Percentiles rank a stretch among this genome's conserved stretches.
Evolutionary conservation across 495 filamentous ascomycete species (phyloP).

Genomic region (Letharia columbiana): DNA sequence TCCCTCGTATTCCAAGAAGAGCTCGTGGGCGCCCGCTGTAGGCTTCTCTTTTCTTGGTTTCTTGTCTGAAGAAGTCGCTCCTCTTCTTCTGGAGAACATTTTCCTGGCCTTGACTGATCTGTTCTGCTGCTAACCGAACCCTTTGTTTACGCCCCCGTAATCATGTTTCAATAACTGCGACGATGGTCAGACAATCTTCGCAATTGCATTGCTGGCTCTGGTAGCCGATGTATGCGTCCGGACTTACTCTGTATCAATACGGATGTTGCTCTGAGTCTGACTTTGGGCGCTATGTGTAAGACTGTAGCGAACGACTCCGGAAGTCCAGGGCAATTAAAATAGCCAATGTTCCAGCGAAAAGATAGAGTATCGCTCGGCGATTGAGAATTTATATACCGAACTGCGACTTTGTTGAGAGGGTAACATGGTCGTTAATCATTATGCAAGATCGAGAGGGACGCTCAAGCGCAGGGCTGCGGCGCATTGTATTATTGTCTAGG

Average conservation of each 20-base stretch:
- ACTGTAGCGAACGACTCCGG: background rate
- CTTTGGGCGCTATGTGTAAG: background rate
- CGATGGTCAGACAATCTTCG: background rate
- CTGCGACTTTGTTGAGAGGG: background rate
- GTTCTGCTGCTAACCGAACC: background rate
- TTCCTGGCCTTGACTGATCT: background rate
- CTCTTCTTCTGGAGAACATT: conserved; percentile 7
- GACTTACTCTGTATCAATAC: background rate
- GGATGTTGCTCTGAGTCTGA: background rate
- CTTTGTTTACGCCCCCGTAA: conserved; percentile 7
- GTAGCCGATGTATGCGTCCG: background rate
- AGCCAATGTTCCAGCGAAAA: background rate
- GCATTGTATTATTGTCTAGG: background rate
- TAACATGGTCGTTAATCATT: background rate
- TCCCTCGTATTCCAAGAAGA: conserved; percentile 15
- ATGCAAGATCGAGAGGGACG: background rate
- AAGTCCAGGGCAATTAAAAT: background rate
- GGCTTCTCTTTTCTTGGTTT: background rate
- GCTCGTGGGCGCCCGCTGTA: conserved; percentile 8
- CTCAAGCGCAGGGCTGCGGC: background rate
- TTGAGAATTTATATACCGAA: background rate
- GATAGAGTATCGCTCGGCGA: background rate
- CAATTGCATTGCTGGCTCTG: background rate
- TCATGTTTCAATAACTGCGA: conserved; percentile 8
- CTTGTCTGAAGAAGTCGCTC: background rate